Percentiles rank a stretch among this genome's conserved stretches.
Evolutionary conservation across 2,329 filamentous ascomycete genomes (phyloP).

Genomic region (Curvularia verruculosa): DNA sequence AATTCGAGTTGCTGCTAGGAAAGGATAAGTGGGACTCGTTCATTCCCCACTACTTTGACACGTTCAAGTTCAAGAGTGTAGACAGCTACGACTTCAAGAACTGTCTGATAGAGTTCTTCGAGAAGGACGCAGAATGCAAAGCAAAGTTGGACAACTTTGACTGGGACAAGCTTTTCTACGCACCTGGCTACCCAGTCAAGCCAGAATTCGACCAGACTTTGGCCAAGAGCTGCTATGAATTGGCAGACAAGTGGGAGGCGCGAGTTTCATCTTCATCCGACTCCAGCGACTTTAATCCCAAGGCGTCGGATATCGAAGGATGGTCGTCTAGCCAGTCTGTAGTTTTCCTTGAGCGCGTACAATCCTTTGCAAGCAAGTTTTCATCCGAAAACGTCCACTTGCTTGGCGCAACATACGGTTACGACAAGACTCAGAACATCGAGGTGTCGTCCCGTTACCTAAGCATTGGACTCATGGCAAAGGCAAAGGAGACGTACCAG

Average conservation of each 20-base stretch:
- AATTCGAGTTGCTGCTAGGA: constrained; percentile 84
- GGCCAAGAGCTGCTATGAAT: constrained; percentile 81
- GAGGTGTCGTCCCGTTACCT: constrained; percentile 85
- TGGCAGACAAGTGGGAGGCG: constrained; percentile 81
- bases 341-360: constrained; percentile 84
- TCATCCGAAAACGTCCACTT: constrained; percentile 68
- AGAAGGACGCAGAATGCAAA: constrained; percentile 64
- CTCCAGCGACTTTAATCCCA: constrained; percentile 62
- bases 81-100: constrained; percentile 95
- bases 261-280: constrained; percentile 40
- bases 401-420: constrained; percentile 77
- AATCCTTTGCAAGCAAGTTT: constrained; percentile 70
- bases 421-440: constrained; percentile 75
- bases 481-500: constrained; percentile 70
- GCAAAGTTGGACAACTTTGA: constrained; percentile 75
- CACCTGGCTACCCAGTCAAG: constrained; percentile 86
- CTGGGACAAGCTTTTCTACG: constrained; percentile 90
- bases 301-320: constrained; percentile 68
- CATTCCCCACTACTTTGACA: constrained; percentile 92
- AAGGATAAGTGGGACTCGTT: constrained; percentile 91
- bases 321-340: constrained; percentile 89
- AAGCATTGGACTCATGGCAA: constrained; percentile 76
- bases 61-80: constrained; percentile 82
- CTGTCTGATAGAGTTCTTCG: constrained; percentile 85
- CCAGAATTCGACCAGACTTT: constrained; percentile 88